Evolutionary conservation across 2,329 filamentous ascomycete genomes (phyloP).

Genomic region (Phialophora macrospora): DNA sequence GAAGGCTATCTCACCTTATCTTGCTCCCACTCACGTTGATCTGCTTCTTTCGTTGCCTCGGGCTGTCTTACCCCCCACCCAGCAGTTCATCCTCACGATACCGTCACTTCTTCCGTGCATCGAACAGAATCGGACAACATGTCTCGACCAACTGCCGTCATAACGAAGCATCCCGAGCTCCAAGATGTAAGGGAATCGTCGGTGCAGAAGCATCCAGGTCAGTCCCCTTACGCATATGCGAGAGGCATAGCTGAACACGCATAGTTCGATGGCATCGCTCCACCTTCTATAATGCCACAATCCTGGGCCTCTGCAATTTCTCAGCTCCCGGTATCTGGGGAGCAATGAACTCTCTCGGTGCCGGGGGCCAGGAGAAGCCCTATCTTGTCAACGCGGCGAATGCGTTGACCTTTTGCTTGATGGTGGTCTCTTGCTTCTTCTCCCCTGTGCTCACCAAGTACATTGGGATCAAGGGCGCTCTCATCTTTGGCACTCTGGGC

Average conservation of each 20-base stretch:
- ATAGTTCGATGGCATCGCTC: slow-evolving; percentile 65
- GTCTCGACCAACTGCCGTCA: slow-evolving; percentile 12
- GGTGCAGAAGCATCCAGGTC: slow-evolving; percentile 15
- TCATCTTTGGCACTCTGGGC: slow-evolving; percentile 74
- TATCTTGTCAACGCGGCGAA: slow-evolving; percentile 73
- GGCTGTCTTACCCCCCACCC: background rate
- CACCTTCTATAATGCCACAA: slow-evolving; percentile 73
- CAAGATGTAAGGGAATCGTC: slow-evolving; percentile 18
- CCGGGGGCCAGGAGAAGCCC: slow-evolving; percentile 68
- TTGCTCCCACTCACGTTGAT: background rate
- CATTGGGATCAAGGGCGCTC: slow-evolving; percentile 71
- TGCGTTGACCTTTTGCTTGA: slow-evolving; percentile 71
- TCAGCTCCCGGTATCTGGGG: slow-evolving; percentile 57
- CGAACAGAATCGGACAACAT: background rate
- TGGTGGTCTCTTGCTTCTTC: slow-evolving; percentile 73
- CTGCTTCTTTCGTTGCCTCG: background rate
- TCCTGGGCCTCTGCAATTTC: slow-evolving; percentile 67
- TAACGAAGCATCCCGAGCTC: slow-evolving; percentile 13
- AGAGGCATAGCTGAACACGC: background rate
- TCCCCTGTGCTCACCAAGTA: slow-evolving; percentile 67
- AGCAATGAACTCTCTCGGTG: slow-evolving; percentile 65
- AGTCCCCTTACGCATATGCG: background rate
- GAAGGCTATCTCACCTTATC: background rate
- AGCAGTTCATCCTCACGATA: background rate
- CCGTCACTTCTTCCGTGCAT: background rate